Evolutionary conservation across 768 basidiomycete species (phyloP).

Genomic region (Pleurotus tuber-regium): DNA sequence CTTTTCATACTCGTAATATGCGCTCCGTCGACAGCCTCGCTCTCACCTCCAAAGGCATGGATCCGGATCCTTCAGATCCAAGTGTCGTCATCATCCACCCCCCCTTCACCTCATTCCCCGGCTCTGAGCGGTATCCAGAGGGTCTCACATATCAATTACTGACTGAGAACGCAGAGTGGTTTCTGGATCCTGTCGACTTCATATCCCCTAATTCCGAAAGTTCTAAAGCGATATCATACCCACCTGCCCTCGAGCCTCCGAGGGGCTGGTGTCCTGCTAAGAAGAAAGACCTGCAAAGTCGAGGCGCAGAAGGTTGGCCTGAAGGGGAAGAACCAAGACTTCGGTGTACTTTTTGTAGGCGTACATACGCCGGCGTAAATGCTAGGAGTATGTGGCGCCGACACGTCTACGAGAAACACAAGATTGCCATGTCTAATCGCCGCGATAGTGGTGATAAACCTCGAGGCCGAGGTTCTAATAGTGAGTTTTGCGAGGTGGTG

Average conservation of each 20-base stretch:
- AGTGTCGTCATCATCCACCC: constrained; percentile 70
- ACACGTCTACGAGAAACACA: constrained; percentile 88
- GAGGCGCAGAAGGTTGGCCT: constrained; percentile 69
- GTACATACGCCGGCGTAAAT: constrained; percentile 83
- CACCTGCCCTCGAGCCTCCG: constrained; percentile 76
- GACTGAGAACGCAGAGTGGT: constrained; percentile 80
- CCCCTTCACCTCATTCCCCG: constrained; percentile 68
- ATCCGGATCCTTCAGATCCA: constrained; percentile 67
- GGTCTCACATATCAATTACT: constrained; percentile 70
- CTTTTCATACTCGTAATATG: constrained; percentile 24
- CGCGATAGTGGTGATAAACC: constrained; percentile 67
- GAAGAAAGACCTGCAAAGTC: constrained; percentile 73
- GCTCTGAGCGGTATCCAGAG: constrained; percentile 56
- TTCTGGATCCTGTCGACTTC: constrained; percentile 69
- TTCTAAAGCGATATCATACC: constrained; percentile 63
- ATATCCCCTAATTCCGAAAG: constrained; percentile 42
- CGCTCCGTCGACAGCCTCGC: constrained; percentile 41
- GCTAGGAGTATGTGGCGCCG: constrained; percentile 91
- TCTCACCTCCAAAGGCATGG: constrained; percentile 54
- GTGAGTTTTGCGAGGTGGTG: too few species aligned
- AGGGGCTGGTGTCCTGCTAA: constrained; percentile 87
- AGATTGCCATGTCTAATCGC: constrained; percentile 86
- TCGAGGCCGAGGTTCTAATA: constrained; percentile 58
- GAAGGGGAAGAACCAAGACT: constrained; percentile 80
- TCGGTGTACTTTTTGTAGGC: constrained; percentile 80